phyloP scores from a whole-genome alignment of 192 early-diverging fungal species.

The Rhizoclosmatium globosum region DNA sequence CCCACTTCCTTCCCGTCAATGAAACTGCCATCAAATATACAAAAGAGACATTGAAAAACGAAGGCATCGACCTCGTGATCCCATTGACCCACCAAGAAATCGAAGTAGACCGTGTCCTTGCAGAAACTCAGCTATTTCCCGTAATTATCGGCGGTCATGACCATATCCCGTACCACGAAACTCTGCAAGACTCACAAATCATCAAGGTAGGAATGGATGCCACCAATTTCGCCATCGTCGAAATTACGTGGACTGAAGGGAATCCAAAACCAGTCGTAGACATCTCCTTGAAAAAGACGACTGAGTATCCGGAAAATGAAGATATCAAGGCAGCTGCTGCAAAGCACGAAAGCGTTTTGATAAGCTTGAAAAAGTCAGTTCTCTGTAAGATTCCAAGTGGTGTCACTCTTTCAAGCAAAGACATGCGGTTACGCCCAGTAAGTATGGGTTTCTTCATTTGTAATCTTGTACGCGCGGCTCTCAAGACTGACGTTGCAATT shows the following conservation, averaged over 20 bases:
- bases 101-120: background rate
- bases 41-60: background rate
- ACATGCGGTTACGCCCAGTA: background rate
- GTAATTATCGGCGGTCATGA: constrained; percentile 35
- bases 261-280: background rate
- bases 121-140: constrained; percentile 9
- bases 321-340: background rate
- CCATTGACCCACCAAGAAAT: constrained; percentile 31
- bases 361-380: background rate
- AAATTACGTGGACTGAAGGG: background rate
- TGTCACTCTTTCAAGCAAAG: background rate
- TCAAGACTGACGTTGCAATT: background rate
- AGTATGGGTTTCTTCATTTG: background rate
- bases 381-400: constrained; percentile 9
- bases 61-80: constrained; percentile 1
- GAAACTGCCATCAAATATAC: background rate
- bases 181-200: background rate
- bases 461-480: background rate
- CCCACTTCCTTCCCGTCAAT: constrained; percentile 15
- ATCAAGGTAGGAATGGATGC: constrained; percentile 26
- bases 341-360: constrained; percentile 1
- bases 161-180: constrained; percentile 13
- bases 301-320: background rate
- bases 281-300: background rate
- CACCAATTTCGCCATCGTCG: background rate